Evolutionary conservation across 2,329 filamentous ascomycete genomes (phyloP), one percentile per base, ranked within the genome.

Genomic region (Diaporthe citriasiana): DNA sequence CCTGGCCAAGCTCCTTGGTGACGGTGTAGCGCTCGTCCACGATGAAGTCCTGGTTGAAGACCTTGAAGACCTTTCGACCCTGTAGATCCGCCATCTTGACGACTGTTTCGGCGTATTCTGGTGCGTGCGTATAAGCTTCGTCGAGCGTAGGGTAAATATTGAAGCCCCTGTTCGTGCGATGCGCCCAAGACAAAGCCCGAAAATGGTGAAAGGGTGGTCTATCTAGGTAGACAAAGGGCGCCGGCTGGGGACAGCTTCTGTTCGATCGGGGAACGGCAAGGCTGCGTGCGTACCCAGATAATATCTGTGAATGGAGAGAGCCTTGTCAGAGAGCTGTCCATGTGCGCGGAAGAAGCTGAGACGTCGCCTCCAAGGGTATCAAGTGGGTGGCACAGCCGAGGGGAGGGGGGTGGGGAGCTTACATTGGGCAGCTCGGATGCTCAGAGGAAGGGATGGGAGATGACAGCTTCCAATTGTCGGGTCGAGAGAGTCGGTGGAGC

Each of bases 31-130:
- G 93, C 85, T 98, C 96, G 83, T 98, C 97, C 81, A 98, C 97
- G 79, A 98, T 92, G 83, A 99, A 99, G 87, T 99, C 97, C 83
- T 99, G 97, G 89, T 98, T 98, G 87, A 99, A 99, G 84, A 99
- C 95, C 92, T 97, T 98, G 90, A 98, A 98, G 85, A 96, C 91
- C 90, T 98, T 98, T 85, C 95, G 93, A 63, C 81, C 82, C 74
- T 83, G 81, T 33, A 83, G 78, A 76, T 83, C 82, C 75, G 80
- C 80, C 82, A 83, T 83, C 33, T 63, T 63, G 72, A 59, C 19
- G 66, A 38, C 13, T 60, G 25, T 35, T 25, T 35, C 19, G 12
- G 51, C 22, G 33, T n/a, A 6, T 33, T 53, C 33, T 59, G 50
- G 33, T 70, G 51, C 68, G 25, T 17, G 38, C 7, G 45, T 33